Base-by-base conservation (phyloP, 345 rosid species). In the Eucalyptus tenuipes region DNA sequence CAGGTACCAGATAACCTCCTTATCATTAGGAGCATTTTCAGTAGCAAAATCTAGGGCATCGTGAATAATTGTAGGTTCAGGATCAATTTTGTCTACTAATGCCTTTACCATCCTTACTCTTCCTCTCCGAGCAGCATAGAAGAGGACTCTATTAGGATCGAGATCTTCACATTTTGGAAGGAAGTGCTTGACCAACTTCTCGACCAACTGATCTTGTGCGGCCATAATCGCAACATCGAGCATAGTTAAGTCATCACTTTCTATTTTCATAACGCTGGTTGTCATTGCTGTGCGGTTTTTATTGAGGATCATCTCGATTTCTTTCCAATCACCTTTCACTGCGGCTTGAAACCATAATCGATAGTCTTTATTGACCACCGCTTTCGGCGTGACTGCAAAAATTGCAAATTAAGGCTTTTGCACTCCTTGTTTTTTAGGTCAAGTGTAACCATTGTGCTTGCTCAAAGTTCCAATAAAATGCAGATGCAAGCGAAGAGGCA, bases 11-110 rank as follows among this genome's bases (percentile, higher is more conserved):
- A 49, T 0, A 49, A 49, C 33, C 33, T 61, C 71, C 71, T 61
- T 29, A 6, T 0, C 0, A 0, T 29, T 1, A 66, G 40, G 0
- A n/a, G 20, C 6, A 31, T 1, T 2, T 0, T 1, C 0, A 1
- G 0, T 0, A 8, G 22, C 40, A 8, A 1, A 1, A 0, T 0
- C 0, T 3, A 31, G 20, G 22, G 42, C 79, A 0, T 4, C 1
- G 24, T 1, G 1, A 7, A 68, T 31, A 68, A 16, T 68, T 7
- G 1, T 1, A 16, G 79, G 9, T 8, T 68, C 22, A 16, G 3
- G 3, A 68, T 31, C 1, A 68, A 68, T 0, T 66, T 66, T 31
- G 42, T 31, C 79, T 31, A 16, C 6, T 68, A 68, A 31, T 31
- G 79, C 42, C 42, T 31, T 68, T 31, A 31, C 79, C 0, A 68